Evolutionary conservation across 2,329 filamentous ascomycete species (phyloP), one percentile per base, ranked within the genome.

Genomic region (Aspergillus glaucus): DNA sequence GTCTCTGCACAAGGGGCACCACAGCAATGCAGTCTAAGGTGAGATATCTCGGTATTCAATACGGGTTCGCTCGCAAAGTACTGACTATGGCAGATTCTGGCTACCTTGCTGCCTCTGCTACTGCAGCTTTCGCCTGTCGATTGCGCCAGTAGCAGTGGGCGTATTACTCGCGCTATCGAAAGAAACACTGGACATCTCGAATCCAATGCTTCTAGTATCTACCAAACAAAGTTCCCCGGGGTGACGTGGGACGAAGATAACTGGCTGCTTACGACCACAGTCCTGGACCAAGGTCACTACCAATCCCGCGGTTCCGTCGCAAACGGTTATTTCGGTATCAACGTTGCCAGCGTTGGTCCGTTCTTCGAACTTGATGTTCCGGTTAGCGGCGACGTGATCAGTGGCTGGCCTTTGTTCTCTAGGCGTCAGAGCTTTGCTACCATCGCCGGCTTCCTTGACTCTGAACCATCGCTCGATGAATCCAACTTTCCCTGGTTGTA

Each of bases 401-500:
- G 78, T 55, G 84, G 82, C 8, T 88, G 85, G 85, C 85, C 85
- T 12, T 70, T 87, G 2, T 85, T 80, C 64, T 76, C 79, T 50
- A 69, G 75, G 19, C 73, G 84, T 30, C 80, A 86, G 56, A 78
- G 79, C 0, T 87, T 87, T 61, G 80, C 81, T 2, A 86, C 84
- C 0, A 78, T 88, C 24, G 77, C 80, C 4, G 84, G 84, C 1
- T 87, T 87, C 60, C 87, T 77, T 62, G 76, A 86, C 52, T 72
- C 72, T 3, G 81, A 86, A 60, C 72, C 75, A 2, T 76, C 72
- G 26, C 80, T 77, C 0, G 81, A 79, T 41, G 75, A 77, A 0
- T 78, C 78, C 6, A 87, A 87, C 56, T 87, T 84, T 55, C 75
- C 75, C 0, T 87, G 85, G 84, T 64, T 88, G 40, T 75, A 79